A percentile compares a stretch with the other conserved stretches of the same genome.
phyloP scores from a whole-genome alignment of 2,329 filamentous ascomycete species.

The Madurella fahalii region DNA sequence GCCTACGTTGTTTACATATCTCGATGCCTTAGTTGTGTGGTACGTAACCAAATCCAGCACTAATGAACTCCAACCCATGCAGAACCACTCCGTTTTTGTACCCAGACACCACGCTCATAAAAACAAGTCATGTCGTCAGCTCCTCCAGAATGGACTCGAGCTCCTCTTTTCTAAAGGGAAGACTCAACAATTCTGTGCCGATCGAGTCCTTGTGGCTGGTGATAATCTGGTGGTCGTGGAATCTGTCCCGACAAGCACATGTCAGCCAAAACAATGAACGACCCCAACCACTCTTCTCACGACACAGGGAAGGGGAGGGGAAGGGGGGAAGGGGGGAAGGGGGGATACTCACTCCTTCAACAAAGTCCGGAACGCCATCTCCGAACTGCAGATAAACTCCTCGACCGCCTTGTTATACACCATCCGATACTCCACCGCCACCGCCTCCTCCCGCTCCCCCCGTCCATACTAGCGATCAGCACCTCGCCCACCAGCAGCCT shows the following conservation, averaged over 20 bases:
- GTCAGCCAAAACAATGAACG: conserved; percentile 25
- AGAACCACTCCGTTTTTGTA: background rate
- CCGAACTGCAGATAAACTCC: conserved; percentile 94
- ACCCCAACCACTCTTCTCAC: background rate
- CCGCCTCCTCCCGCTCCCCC: conserved; percentile 51
- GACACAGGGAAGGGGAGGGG: background rate
- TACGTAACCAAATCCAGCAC: too few species aligned
- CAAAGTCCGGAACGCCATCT: conserved; percentile 90
- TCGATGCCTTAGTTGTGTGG: too few species aligned
- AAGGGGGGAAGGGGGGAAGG: too few species aligned
- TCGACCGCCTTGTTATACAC: conserved; percentile 94
- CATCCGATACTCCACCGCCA: conserved; percentile 82
- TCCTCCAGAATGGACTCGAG: conserved; percentile 87
- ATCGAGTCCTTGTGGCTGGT: conserved; percentile 79
- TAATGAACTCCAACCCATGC: background rate
- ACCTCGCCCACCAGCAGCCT: conserved; percentile 81
- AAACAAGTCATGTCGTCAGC: conserved; percentile 37
- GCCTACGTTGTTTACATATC: too few species aligned
- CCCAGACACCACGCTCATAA: background rate
- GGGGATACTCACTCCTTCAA: conserved; percentile 70
- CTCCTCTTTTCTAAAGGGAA: conserved; percentile 84
- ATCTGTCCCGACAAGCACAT: conserved; percentile 43
- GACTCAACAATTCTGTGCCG: conserved; percentile 78
- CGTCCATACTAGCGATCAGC: conserved; percentile 63
- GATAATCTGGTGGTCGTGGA: conserved; percentile 97